Evolutionary conservation across 805 yeast species (phyloP).

Genomic region (Kregervanrija delftensis): DNA sequence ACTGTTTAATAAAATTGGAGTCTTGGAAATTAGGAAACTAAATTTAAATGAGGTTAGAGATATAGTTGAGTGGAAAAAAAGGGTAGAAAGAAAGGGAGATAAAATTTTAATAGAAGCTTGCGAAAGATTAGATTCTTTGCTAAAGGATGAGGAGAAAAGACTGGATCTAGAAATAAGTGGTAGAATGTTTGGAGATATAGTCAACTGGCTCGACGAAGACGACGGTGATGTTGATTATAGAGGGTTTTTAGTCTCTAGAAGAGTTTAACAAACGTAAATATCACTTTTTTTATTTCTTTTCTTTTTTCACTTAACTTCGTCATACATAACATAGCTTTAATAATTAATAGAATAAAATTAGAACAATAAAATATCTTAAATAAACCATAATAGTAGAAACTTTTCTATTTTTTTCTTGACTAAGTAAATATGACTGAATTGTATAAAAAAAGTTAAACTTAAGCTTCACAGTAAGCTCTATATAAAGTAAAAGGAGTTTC

Average conservation of each 20-base stretch:
- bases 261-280: not conserved
- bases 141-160: slow-evolving; percentile 53
- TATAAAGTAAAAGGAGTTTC: slow-evolving; percentile 61
- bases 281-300: not conserved
- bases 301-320: too few species aligned
- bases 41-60: slow-evolving; percentile 54
- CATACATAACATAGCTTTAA: too few species aligned
- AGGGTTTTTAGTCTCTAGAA: slow-evolving; percentile 7
- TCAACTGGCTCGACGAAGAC: slow-evolving; percentile 53
- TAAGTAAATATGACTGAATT: too few species aligned
- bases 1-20: slow-evolving; percentile 54
- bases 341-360: too few species aligned
- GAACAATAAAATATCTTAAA: too few species aligned
- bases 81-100: slow-evolving; percentile 34
- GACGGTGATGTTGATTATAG: slow-evolving; percentile 4
- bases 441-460: slow-evolving; percentile 2
- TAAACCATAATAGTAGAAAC: too few species aligned
- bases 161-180: slow-evolving; percentile 52
- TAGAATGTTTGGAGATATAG: slow-evolving; percentile 54
- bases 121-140: slow-evolving; percentile 53
- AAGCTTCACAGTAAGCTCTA: slow-evolving; percentile 84
- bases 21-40: slow-evolving; percentile 69
- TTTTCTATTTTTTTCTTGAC: too few species aligned
- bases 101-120: slow-evolving; percentile 69
- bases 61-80: slow-evolving; percentile 61